These are phyloP conservation scores for Pythium pyrilobum DNA, from an alignment of 352 stramenopile genomes.

Conservation along the genomic window DNA sequence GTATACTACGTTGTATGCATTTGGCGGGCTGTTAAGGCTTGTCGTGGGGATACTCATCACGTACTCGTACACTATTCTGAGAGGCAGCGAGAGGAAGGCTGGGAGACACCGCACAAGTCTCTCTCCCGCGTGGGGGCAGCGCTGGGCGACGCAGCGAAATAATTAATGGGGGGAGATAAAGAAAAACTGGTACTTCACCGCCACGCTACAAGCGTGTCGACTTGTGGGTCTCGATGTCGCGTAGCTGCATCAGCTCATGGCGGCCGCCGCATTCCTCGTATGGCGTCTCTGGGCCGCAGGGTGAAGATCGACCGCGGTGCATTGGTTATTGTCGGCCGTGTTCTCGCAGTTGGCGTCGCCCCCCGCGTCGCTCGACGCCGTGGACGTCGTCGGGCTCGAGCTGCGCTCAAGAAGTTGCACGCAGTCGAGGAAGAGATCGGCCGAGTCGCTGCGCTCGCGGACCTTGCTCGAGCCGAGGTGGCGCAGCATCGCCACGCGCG, in stretches of 20 bases:
- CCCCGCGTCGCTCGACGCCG: not conserved
- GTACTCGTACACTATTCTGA: not conserved
- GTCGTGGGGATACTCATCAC: too few relatives aligned
- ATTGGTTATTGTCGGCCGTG: not conserved
- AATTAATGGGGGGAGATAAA: too few relatives aligned
- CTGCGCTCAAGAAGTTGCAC: slow-evolving; percentile 41
- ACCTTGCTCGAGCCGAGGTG: slow-evolving; percentile 15
- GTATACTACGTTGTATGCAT: too few relatives aligned
- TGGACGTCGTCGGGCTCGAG: slow-evolving; percentile 1
- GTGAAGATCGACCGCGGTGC: not conserved
- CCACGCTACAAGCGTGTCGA: not conserved
- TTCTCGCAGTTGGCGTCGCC: not conserved
- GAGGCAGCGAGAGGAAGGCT: too few relatives aligned
- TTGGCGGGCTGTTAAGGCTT: too few relatives aligned
- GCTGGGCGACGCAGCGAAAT: not conserved
- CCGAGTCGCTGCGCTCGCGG: slow-evolving; percentile 64
- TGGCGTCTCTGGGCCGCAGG: too few relatives aligned
- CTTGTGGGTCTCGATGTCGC: too few relatives aligned
- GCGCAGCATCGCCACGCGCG: slow-evolving; percentile 42
- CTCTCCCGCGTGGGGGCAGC: too few relatives aligned
- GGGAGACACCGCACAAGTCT: too few relatives aligned
- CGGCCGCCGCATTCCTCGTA: too few relatives aligned
- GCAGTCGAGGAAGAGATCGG: slow-evolving; percentile 81
- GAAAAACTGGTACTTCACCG: too few relatives aligned
- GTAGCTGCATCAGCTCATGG: not conserved